Conservation (phyloP, 345 rosid genomes). For the Trapa bicornis region DNA sequence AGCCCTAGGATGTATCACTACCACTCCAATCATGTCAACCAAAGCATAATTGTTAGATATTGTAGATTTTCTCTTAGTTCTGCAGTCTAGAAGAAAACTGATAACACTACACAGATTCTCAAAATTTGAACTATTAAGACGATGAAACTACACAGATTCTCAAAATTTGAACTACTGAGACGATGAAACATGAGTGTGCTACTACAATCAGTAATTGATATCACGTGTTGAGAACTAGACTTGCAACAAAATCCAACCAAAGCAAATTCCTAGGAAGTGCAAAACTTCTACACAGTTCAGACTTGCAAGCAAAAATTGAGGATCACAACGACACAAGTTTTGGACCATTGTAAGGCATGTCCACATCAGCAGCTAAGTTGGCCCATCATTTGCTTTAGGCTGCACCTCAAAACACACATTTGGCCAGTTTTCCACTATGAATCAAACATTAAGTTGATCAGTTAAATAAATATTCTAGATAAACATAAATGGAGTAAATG, state of each 20-base stretch:
- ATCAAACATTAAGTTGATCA: not conserved
- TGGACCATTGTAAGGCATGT: slow-evolving; percentile 88
- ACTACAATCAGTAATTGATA: too few relatives aligned
- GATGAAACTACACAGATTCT: not conserved
- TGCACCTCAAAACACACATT: slow-evolving; percentile 11
- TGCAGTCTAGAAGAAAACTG: too few relatives aligned
- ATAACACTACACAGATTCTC: too few relatives aligned
- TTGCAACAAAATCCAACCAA: not conserved
- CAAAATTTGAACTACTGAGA: not conserved
- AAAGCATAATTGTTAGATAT: too few relatives aligned
- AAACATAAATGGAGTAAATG: not conserved
- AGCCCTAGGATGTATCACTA: too few relatives aligned
- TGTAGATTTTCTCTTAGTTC: too few relatives aligned
- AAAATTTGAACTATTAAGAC: not conserved
- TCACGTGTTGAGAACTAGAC: not conserved
- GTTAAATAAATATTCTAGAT: not conserved
- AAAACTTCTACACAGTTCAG: not conserved
- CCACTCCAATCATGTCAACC: too few relatives aligned
- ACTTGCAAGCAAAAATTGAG: not conserved
- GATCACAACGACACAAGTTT: slow-evolving; percentile 48
- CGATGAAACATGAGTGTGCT: not conserved
- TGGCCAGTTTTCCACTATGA: not conserved
- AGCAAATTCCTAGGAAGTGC: not conserved
- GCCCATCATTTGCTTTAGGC: slow-evolving; percentile 65
- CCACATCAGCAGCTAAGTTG: slow-evolving; percentile 93